phyloP scores from a whole-genome alignment of 164 flowering plant species.

The Amborella trichopoda region DNA sequence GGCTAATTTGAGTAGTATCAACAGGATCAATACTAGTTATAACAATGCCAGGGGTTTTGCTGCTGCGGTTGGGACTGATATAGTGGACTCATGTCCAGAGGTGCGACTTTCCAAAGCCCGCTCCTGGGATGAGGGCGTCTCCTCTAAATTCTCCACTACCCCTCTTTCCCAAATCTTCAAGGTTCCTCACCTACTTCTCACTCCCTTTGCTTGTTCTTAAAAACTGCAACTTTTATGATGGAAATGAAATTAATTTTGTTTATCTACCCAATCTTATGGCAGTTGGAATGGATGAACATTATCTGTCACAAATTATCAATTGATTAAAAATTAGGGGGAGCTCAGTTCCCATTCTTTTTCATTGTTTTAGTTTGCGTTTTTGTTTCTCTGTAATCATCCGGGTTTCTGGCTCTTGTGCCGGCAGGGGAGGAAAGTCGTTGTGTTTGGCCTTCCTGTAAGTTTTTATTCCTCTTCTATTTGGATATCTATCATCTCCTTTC shows the following conservation, averaged over 20 bases:
- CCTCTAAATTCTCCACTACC: slow-evolving; percentile 83
- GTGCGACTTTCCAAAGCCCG: slow-evolving; percentile 91
- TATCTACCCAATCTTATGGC: too few species aligned
- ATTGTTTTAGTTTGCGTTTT: too few species aligned
- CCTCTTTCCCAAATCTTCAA: slow-evolving; percentile 71
- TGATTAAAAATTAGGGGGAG: too few species aligned
- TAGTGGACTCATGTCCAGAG: slow-evolving; percentile 59
- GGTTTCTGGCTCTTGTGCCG: too few species aligned
- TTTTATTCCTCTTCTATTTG: not conserved
- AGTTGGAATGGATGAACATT: too few species aligned
- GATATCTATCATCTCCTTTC: not conserved
- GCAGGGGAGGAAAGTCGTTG: slow-evolving; percentile 95
- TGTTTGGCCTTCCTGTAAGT: slow-evolving; percentile 98
- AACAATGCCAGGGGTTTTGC: slow-evolving; percentile 18
- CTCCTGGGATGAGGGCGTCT: slow-evolving; percentile 90
- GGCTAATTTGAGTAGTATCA: too few species aligned
- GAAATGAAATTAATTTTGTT: too few species aligned
- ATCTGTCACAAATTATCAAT: too few species aligned
- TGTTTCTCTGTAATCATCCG: too few species aligned
- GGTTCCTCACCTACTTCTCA: slow-evolving; percentile 23
- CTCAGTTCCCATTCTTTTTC: slow-evolving; percentile 1
- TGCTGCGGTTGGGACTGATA: slow-evolving; percentile 59
- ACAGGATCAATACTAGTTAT: too few species aligned
- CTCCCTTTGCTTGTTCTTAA: slow-evolving; percentile 2
- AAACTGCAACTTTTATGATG: too few species aligned